Base-by-base conservation (phyloP, 2,329 filamentous ascomycete genomes). In the Trichoderma sp. region DNA sequence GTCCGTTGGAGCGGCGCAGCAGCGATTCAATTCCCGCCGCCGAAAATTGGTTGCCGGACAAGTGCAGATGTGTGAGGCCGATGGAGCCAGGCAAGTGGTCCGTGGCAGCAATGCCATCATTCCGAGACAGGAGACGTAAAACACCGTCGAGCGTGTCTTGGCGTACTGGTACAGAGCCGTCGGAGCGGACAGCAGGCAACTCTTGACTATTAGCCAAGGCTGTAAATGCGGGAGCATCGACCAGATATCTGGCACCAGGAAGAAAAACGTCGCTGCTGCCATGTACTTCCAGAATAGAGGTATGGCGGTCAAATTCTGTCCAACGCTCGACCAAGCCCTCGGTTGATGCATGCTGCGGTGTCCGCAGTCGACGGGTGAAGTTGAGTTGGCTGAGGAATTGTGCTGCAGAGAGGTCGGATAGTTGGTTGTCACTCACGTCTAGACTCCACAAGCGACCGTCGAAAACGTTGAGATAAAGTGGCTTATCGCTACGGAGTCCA, bases 371-470 rank as follows among this genome's bases (percentile, higher is more conserved):
- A 12, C 26, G 28, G 9, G 12, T 9, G 8, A n/a, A 11, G 7
- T 34, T n/a, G 15, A 59, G 11, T n/a, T 17, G 11, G 13, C 2
- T 11, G 5, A 32, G 6, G 17, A 59, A 34, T 3, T 34, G 58
- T 8, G 80, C 76, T 12, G 88, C 75, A 4, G 80, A 74, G 3
- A 47, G 74, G 74, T 90, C 88, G 0, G 83, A 85, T 11, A 91
- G 76, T 12, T 81, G 82, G 74, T 91, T 91, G 6, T 82, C 68
- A 47, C 82, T 81, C 0, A 90, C 64, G 73, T 91, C 88, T 5
- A 90, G 76, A 74, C 88, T 88, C 88, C 88, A 90, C 12, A 90
- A 77, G 32, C 81, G 84, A 12, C 6, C 77, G 73, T 71, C 76
- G 74, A 76, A 86, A 75, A 53, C n/a, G 84, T 73, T 3, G 77